A percentile compares a stretch with the other conserved stretches of the same genome.
Conservation (phyloP, 2,329 filamentous ascomycete genomes). For the Orbilia quercus region DNA sequence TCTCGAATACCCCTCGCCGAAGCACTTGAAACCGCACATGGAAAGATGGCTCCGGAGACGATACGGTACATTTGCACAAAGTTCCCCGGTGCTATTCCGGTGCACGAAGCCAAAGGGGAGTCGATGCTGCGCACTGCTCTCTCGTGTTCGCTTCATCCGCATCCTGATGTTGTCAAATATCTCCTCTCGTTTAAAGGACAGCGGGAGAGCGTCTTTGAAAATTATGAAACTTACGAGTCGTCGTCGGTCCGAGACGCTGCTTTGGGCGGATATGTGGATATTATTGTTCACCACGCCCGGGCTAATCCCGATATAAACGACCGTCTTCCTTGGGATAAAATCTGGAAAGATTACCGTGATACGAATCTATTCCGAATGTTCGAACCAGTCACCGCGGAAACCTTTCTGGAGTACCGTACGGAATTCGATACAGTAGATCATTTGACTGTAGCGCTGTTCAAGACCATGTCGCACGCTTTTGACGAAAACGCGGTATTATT, state of each 20-base stretch:
- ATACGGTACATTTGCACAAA: neutral
- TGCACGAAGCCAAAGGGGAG: neutral
- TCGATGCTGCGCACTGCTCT: constrained; percentile 5
- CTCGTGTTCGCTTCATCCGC: neutral
- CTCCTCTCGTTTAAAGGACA: neutral
- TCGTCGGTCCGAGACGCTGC: constrained; percentile 4
- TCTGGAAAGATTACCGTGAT: constrained; percentile 11
- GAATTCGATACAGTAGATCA: constrained; percentile 22
- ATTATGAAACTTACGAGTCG: constrained; percentile 6
- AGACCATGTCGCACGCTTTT: neutral
- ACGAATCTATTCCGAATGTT: neutral
- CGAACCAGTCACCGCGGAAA: neutral
- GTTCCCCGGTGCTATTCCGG: constrained; percentile 7
- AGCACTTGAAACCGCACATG: neutral
- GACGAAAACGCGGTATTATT: neutral
- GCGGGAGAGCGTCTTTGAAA: constrained; percentile 3
- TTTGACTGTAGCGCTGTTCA: constrained; percentile 4
- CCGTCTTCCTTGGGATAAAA: constrained; percentile 28
- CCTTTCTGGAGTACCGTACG: neutral
- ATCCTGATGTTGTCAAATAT: neutral
- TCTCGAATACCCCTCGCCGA: constrained; percentile 1
- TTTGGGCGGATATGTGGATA: neutral
- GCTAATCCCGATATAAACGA: neutral
- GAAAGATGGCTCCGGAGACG: neutral
- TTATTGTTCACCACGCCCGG: constrained; percentile 11